These are phyloP conservation scores for Rhodomyrtus psidioides DNA, from an alignment of 441 rosid species.

Conservation along the genomic window DNA sequence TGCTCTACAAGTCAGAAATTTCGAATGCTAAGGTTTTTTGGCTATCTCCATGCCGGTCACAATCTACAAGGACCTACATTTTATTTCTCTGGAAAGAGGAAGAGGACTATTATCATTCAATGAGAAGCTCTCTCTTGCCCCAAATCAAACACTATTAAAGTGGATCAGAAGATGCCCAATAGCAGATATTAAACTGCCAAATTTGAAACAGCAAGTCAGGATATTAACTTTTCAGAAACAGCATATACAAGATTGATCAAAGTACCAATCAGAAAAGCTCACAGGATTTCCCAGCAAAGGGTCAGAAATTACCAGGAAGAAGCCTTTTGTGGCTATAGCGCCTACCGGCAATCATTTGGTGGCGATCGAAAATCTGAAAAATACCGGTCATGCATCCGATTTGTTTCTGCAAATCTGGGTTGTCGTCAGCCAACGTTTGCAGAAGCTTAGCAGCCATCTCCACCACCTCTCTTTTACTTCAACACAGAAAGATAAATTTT, in stretches of 20 bases:
- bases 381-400: slow-evolving; percentile 93
- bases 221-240: neutral
- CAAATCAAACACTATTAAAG: neutral
- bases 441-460: slow-evolving; percentile 91
- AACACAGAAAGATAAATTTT: neutral
- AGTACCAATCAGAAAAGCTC: neutral
- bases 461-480: neutral
- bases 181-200: neutral
- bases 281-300: neutral
- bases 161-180: neutral
- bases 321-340: slow-evolving; percentile 47
- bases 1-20: neutral
- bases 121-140: neutral
- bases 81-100: neutral
- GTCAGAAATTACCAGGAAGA: slow-evolving; percentile 47
- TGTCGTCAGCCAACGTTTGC: slow-evolving; percentile 82
- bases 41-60: neutral
- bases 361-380: slow-evolving; percentile 86
- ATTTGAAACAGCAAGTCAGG: neutral
- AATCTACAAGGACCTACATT: neutral
- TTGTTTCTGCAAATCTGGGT: slow-evolving; percentile 80
- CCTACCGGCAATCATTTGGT: slow-evolving; percentile 38
- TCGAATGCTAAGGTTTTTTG: neutral
- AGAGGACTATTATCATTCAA: neutral
- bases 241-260: neutral